phyloP scores from a whole-genome alignment of 2,329 filamentous ascomycete genomes.

The Bipolaris oryzae region DNA sequence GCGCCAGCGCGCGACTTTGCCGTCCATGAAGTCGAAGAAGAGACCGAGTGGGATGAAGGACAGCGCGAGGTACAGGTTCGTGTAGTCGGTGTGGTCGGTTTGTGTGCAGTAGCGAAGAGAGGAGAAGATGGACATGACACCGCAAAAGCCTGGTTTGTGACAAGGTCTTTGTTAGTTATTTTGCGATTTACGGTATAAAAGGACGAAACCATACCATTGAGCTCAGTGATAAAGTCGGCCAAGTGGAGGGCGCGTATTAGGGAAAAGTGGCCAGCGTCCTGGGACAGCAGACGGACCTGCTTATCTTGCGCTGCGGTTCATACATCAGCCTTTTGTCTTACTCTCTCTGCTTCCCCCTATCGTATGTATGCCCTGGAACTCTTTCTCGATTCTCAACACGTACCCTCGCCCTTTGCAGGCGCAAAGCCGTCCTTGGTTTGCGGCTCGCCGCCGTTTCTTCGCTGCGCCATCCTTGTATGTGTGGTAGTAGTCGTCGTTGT shows the following conservation, averaged over 20 bases:
- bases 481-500: conserved; percentile 1
- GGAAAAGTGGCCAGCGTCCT: conserved; percentile 74
- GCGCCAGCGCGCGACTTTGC: conserved; percentile 93
- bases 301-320: conserved; percentile 67
- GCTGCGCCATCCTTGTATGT: conserved; percentile 13
- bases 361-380: not conserved
- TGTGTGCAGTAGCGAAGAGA: conserved; percentile 91
- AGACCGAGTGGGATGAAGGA: conserved; percentile 82
- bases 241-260: conserved; percentile 70
- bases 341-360: not conserved
- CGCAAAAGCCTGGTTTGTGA: conserved; percentile 70
- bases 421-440: conserved; percentile 49
- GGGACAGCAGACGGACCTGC: conserved; percentile 74
- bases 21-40: conserved; percentile 98
- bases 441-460: conserved; percentile 17
- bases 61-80: conserved; percentile 81
- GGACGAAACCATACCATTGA: conserved; percentile 63
- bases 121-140: conserved; percentile 93
- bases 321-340: conserved; percentile 13
- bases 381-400: conserved; percentile 17
- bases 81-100: conserved; percentile 64
- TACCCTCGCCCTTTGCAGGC: conserved; percentile 53
- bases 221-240: conserved; percentile 81
- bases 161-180: not conserved
- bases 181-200: not conserved